Evolutionary conservation across 2,329 filamentous ascomycete genomes (phyloP).

Genomic region (Chrysoporthe cubensis): DNA sequence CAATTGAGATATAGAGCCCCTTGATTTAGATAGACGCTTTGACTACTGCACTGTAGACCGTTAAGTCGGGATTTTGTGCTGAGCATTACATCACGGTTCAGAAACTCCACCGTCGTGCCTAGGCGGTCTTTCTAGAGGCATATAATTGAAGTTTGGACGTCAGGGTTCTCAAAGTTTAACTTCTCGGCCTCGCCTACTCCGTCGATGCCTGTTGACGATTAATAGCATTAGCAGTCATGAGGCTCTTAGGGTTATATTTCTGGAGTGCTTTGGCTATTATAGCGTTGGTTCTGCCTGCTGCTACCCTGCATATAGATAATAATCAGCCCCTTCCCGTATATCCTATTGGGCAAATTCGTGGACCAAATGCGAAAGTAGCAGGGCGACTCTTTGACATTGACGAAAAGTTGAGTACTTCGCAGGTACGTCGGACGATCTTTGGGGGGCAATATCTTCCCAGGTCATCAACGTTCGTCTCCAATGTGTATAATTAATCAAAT

Average conservation of each 20-base stretch:
- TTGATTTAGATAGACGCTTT: not conserved
- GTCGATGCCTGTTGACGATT: not conserved
- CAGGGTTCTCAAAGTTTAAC: not conserved
- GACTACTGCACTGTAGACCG: not conserved
- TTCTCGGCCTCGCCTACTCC: not conserved
- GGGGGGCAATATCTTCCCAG: not conserved
- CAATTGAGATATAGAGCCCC: slow-evolving; percentile 11
- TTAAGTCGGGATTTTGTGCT: not conserved
- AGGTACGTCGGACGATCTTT: slow-evolving; percentile 1
- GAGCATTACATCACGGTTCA: not conserved
- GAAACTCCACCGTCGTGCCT: not conserved
- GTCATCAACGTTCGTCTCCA: not conserved
- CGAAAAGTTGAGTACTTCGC: slow-evolving; percentile 22
- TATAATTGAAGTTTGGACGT: not conserved
- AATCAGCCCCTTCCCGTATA: slow-evolving; percentile 21
- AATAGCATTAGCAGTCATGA: slow-evolving; percentile 14
- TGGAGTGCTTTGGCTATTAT: slow-evolving; percentile 8
- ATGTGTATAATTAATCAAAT: not conserved
- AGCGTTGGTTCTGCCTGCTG: slow-evolving; percentile 3
- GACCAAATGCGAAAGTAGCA: slow-evolving; percentile 20
- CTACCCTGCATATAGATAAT: slow-evolving; percentile 16
- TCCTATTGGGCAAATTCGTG: slow-evolving; percentile 18
- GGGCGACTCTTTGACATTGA: slow-evolving; percentile 24
- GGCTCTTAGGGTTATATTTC: not conserved
- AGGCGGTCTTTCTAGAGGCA: not conserved